These are phyloP conservation scores for Besnoitia besnoiti DNA, from an alignment of 169 alveolate species.

Conservation along the genomic window DNA sequence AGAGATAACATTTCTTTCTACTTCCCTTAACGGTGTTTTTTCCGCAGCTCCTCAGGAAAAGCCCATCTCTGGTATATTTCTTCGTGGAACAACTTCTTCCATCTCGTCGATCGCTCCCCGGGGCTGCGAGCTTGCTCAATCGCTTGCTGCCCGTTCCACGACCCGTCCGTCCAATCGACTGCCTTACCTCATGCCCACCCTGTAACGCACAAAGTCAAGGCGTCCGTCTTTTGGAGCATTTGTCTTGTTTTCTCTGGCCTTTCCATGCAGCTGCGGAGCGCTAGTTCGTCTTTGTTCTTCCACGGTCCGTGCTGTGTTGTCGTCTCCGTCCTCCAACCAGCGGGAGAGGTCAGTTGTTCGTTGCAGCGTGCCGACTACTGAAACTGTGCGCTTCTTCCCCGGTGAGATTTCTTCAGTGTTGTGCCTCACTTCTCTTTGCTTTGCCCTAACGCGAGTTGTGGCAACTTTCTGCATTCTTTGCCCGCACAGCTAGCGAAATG, in stretches of 20 bases:
- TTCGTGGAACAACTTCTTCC: not conserved
- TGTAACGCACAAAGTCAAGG: not conserved
- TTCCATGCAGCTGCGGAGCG: not conserved
- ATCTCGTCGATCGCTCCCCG: not conserved
- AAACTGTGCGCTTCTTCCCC: not conserved
- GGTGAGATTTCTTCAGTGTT: too few relatives aligned
- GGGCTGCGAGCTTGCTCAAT: not conserved
- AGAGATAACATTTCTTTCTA: not conserved
- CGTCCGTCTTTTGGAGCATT: too few relatives aligned
- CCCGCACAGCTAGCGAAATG: not conserved
- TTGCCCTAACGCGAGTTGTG: not conserved
- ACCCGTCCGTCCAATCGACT: slow-evolving; percentile 11
- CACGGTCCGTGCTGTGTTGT: not conserved
- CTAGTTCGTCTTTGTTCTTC: not conserved
- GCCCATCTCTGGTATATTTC: not conserved
- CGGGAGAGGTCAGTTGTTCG: not conserved
- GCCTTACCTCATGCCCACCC: not conserved
- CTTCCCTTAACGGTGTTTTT: not conserved
- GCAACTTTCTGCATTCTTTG: not conserved
- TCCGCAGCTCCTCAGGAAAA: not conserved
- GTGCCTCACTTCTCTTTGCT: not conserved
- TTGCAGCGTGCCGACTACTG: not conserved
- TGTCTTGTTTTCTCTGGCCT: not conserved
- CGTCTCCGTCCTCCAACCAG: not conserved
- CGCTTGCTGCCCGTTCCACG: slow-evolving; percentile 8